A percentile compares a stretch with the other conserved stretches of the same genome.
These are phyloP conservation scores for Paspalum notatum DNA, from an alignment of 176 grass and related monocot genomes.

Conservation along the genomic window DNA sequence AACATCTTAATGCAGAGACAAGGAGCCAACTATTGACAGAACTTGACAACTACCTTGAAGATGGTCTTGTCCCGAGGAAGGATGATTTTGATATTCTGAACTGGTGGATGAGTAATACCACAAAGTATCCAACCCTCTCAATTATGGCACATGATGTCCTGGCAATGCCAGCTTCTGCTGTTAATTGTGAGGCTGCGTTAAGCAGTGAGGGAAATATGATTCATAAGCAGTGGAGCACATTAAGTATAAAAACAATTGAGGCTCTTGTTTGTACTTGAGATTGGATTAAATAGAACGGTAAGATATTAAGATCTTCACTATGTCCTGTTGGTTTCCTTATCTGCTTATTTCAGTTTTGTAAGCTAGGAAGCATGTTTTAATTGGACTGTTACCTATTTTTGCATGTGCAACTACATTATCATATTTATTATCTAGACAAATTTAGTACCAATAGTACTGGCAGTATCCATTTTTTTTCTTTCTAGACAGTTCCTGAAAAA, in stretches of 20 bases:
- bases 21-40: constrained; percentile 38
- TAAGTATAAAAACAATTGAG: constrained; percentile 58
- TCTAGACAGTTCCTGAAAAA: background rate
- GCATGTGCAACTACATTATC: background rate
- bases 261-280: constrained; percentile 43
- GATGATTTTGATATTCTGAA: constrained; percentile 54
- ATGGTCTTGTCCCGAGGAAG: constrained; percentile 45
- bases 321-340: constrained; percentile 11
- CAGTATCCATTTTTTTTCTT: background rate
- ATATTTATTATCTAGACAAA: constrained; percentile 2
- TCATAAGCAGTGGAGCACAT: constrained; percentile 44
- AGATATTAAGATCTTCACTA: background rate
- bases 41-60: constrained; percentile 48
- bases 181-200: constrained; percentile 38
- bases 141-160: constrained; percentile 48
- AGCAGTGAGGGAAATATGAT: constrained; percentile 28
- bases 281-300: constrained; percentile 50
- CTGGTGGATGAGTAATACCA: constrained; percentile 56
- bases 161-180: constrained; percentile 48
- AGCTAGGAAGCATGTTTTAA: background rate
- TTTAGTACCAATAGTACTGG: background rate
- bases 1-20: constrained; percentile 43
- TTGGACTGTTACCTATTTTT: background rate
- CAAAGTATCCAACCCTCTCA: constrained; percentile 51
- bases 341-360: background rate